Conservation (phyloP, 768 basidiomycete genomes). For the Phallus indusiatus region DNA sequence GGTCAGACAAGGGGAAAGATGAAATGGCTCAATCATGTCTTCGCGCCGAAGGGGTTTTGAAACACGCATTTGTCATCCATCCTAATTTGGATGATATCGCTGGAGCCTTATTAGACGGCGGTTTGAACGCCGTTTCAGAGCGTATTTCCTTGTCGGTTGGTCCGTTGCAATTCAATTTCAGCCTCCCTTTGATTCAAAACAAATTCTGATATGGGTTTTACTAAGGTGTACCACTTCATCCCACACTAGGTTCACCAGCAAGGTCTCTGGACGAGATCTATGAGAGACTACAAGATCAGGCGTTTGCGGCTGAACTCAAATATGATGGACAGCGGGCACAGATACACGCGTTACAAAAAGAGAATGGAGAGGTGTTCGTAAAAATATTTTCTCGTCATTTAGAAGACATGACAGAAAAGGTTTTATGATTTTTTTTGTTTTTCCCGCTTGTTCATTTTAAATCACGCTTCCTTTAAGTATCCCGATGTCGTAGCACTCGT, state of each 20-base stretch:
- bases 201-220: conserved; percentile 2
- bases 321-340: conserved; percentile 85
- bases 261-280: conserved; percentile 83
- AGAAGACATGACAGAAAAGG: conserved; percentile 89
- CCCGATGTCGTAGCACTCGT: conserved; percentile 67
- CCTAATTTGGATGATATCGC: conserved; percentile 70
- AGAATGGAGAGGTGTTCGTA: conserved; percentile 28
- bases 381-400: conserved; percentile 82
- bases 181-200: conserved; percentile 1
- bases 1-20: conserved; percentile 10
- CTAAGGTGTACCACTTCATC: conserved; percentile 71
- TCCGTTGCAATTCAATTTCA: conserved; percentile 24
- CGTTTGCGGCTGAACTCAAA: conserved; percentile 84
- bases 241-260: conserved; percentile 79
- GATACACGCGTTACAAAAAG: conserved; percentile 45
- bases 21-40: conserved; percentile 32
- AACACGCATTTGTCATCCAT: conserved; percentile 67
- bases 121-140: conserved; percentile 48
- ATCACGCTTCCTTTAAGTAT: conserved; percentile 39
- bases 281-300: conserved; percentile 48
- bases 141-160: conserved; percentile 63
- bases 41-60: conserved; percentile 54
- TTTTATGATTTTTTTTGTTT: conserved; percentile 14
- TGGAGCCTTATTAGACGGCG: conserved; percentile 46
- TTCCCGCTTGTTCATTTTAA: conserved; percentile 1